These are phyloP conservation scores for Simmondsia chinensis DNA, from an alignment of 148 eudicot genomes.

Conservation along the genomic window DNA sequence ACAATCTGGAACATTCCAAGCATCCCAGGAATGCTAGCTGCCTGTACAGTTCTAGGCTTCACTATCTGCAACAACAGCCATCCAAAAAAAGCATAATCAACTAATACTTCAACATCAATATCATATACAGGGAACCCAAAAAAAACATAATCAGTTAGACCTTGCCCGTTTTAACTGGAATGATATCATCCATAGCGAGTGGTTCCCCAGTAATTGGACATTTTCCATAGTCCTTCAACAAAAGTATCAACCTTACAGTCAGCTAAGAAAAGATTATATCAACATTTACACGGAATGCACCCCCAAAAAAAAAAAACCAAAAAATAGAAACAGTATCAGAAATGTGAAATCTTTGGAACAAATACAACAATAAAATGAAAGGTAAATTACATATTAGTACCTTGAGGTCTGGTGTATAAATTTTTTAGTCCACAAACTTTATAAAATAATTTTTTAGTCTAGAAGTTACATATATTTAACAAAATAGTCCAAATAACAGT, in stretches of 20 bases:
- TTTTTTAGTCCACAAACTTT: too few species aligned
- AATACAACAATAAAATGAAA: too few species aligned
- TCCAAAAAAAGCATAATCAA: not conserved
- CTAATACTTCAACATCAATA: not conserved
- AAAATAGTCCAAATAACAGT: too few species aligned
- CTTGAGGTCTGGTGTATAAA: too few species aligned
- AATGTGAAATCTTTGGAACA: too few species aligned
- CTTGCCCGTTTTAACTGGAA: conserved; percentile 83
- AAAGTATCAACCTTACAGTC: not conserved
- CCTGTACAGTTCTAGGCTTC: conserved; percentile 94
- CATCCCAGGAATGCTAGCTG: conserved; percentile 99
- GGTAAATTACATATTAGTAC: too few species aligned
- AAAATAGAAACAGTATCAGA: too few species aligned
- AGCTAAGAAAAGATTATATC: too few species aligned
- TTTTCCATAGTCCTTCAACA: conserved; percentile 74
- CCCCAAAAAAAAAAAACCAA: not conserved
- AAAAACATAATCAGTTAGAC: conserved; percentile 20
- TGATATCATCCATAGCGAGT: conserved; percentile 66
- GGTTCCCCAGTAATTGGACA: conserved; percentile 93
- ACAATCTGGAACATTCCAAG: conserved; percentile 96
- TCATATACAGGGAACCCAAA: too few species aligned
- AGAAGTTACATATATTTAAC: too few species aligned
- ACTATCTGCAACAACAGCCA: conserved; percentile 54
- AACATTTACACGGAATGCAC: too few species aligned
- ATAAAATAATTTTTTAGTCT: too few species aligned